Evolutionary conservation across 257 asterid species (phyloP).

Genomic region (Capsicum rhomboideum): DNA sequence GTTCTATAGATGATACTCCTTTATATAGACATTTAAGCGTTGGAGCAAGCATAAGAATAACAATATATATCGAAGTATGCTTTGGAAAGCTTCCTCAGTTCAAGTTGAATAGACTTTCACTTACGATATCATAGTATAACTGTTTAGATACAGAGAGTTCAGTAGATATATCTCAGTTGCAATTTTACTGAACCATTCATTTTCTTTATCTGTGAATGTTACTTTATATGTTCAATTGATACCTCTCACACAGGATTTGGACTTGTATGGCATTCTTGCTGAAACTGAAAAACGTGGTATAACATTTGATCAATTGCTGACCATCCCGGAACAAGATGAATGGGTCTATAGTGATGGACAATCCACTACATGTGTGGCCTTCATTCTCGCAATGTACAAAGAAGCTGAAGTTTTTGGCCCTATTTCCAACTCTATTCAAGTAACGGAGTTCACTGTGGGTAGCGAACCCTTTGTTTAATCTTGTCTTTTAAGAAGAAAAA

Average conservation of each 20-base stretch:
- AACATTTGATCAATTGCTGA: constrained; percentile 79
- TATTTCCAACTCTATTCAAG: constrained; percentile 72
- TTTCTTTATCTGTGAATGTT: neutral
- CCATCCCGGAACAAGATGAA: constrained; percentile 96
- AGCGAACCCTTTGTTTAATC: neutral
- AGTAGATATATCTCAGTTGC: neutral
- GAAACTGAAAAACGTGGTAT: constrained; percentile 90
- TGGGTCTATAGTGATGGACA: constrained; percentile 99
- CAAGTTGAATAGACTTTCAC: neutral
- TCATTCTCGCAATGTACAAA: constrained; percentile 89
- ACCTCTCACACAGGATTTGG: constrained; percentile 51
- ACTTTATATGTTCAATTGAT: neutral
- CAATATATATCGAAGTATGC: neutral
- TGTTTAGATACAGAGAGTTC: neutral
- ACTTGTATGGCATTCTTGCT: constrained; percentile 68
- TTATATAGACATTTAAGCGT: neutral
- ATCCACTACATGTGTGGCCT: constrained; percentile 96
- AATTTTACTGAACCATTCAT: neutral
- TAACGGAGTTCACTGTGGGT: constrained; percentile 94
- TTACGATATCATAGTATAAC: neutral
- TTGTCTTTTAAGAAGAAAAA: neutral
- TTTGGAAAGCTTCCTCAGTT: neutral
- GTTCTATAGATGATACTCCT: neutral
- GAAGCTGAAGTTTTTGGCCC: constrained; percentile 92
- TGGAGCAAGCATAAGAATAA: neutral